Percentiles rank a stretch among this genome's conserved stretches.
Evolutionary conservation across 2,329 filamentous ascomycete genomes (phyloP).

Genomic region (Metarhizium rileyi): DNA sequence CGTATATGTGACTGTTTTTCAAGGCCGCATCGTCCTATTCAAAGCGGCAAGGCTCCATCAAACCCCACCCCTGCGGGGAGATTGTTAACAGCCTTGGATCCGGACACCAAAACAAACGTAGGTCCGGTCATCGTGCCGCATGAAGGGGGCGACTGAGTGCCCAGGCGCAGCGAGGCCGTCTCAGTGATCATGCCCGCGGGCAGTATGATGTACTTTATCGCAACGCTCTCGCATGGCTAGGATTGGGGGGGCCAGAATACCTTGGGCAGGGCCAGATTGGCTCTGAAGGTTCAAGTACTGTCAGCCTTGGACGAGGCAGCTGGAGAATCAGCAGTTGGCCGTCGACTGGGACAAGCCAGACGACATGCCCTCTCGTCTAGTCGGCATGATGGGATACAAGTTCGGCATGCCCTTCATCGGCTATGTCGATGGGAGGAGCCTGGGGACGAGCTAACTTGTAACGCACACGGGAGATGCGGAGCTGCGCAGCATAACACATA

Average conservation of each 20-base stretch:
- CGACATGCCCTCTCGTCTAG: constrained; percentile 13
- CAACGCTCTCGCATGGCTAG: constrained; percentile 28
- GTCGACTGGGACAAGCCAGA: constrained; percentile 18
- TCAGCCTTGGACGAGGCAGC: constrained; percentile 29
- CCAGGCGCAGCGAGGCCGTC: constrained; percentile 17
- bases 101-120: constrained; percentile 22
- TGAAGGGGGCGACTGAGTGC: constrained; percentile 19
- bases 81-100: background rate
- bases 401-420: constrained; percentile 15
- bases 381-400: constrained; percentile 17
- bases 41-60: background rate
- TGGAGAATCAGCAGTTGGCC: constrained; percentile 26
- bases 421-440: constrained; percentile 14
- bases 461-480: constrained; percentile 10
- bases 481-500: no score
- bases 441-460: no score
- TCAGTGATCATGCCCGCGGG: constrained; percentile 26
- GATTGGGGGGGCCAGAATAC: constrained; percentile 27
- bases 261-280: constrained; percentile 18
- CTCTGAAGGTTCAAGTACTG: constrained; percentile 31
- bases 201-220: constrained; percentile 25
- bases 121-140: constrained; percentile 26
- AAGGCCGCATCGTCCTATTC: constrained; percentile 21
- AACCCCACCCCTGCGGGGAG: no score
- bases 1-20: constrained; percentile 19